Conservation (phyloP, 2,329 filamentous ascomycete genomes). For the Ophiostoma ulmi region DNA sequence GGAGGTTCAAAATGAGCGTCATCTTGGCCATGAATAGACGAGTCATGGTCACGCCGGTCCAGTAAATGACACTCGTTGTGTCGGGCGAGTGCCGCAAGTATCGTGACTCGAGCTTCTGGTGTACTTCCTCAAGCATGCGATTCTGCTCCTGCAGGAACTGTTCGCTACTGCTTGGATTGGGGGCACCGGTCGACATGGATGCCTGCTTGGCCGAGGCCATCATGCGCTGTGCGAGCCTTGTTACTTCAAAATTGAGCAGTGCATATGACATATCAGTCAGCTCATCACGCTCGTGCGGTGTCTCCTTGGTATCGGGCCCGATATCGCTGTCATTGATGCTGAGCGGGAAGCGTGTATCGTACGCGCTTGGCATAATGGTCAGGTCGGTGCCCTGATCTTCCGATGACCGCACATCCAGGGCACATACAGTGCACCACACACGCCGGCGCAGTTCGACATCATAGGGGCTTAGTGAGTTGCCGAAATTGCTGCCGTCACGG, state of each 20-base stretch:
- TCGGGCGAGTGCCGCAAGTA: constrained; percentile 41
- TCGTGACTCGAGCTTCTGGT: constrained; percentile 39
- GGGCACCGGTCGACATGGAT: constrained; percentile 25
- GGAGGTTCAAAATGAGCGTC: constrained; percentile 72
- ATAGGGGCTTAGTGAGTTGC: constrained; percentile 46
- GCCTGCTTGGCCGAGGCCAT: constrained; percentile 28
- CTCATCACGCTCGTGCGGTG: constrained; percentile 45
- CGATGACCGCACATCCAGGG: constrained; percentile 51
- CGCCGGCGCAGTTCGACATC: constrained; percentile 57
- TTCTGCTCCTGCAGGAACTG: constrained; percentile 40
- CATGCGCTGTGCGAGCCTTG: constrained; percentile 37
- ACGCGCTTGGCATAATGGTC: constrained; percentile 39
- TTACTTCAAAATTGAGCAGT: constrained; percentile 39
- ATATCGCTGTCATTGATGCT: constrained; percentile 54
- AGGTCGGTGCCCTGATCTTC: constrained; percentile 46
- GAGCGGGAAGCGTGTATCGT: constrained; percentile 48
- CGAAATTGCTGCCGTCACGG: constrained; percentile 47
- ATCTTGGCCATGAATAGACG: constrained; percentile 72
- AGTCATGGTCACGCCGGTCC: constrained; percentile 40
- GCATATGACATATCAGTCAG: constrained; percentile 49
- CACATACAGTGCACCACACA: constrained; percentile 57
- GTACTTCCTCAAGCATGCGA: constrained; percentile 43
- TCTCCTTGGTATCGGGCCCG: constrained; percentile 41
- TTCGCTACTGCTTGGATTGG: constrained; percentile 24
- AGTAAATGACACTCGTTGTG: constrained; percentile 34